Percentiles rank a stretch among this genome's conserved stretches.
phyloP scores from a whole-genome alignment of 805 yeast genomes.

The Cyberlindnera mississippiensis region DNA sequence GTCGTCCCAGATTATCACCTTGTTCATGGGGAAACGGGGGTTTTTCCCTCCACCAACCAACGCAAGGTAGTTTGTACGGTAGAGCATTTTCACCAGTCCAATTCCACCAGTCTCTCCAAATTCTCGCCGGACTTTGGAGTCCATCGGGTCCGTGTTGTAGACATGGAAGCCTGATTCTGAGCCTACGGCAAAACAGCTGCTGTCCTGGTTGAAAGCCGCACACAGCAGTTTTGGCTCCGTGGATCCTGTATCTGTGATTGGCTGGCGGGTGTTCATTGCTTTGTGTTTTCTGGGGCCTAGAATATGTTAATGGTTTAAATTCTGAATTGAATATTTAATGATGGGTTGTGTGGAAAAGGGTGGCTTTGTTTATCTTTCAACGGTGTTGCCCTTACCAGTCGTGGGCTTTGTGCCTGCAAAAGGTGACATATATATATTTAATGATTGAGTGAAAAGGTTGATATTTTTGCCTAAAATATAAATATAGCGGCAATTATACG shows the following conservation, averaged over 20 bases:
- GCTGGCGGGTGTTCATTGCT: constrained; percentile 27
- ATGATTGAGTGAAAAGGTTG: too few species aligned
- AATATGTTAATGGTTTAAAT: too few species aligned
- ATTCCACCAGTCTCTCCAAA: constrained; percentile 52
- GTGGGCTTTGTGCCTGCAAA: too few species aligned
- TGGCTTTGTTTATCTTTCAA: too few species aligned
- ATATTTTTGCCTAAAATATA: too few species aligned
- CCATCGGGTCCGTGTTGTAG: constrained; percentile 85
- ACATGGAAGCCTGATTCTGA: constrained; percentile 80
- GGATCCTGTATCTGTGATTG: constrained; percentile 16
- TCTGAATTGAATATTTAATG: too few species aligned
- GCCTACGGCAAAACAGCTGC: constrained; percentile 83
- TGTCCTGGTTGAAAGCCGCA: constrained; percentile 74
- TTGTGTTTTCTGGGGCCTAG: too few species aligned
- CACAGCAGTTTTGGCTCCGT: constrained; percentile 17
- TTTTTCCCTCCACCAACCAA: constrained; percentile 84
- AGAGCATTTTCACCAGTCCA: constrained; percentile 75
- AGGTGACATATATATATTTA: too few species aligned
- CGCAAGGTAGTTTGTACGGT: constrained; percentile 86
- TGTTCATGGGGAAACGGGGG: constrained; percentile 76
- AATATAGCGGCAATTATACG: too few species aligned
- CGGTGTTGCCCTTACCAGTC: too few species aligned
- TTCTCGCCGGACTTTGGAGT: constrained; percentile 59
- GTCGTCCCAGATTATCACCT: constrained; percentile 90
- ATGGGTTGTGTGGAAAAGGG: too few species aligned